A percentile compares a stretch with the other conserved stretches of the same genome.
phyloP scores from a whole-genome alignment of 208 protist genomes.

The Leishmania mexicana region DNA sequence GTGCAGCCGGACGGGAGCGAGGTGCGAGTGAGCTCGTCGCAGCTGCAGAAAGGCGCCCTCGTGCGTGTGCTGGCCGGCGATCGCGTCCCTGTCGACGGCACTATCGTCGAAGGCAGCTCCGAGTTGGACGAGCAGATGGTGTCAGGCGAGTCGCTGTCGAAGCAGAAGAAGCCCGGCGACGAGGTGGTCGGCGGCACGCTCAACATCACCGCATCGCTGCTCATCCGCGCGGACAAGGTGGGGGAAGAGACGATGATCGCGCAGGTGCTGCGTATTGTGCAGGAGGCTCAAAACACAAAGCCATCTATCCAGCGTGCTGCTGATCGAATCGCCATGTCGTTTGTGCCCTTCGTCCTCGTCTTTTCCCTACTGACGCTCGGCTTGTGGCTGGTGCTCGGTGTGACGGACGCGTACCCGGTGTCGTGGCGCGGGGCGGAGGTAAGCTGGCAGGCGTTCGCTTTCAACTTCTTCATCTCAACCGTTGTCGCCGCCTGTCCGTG shows the following conservation, averaged over 20 bases:
- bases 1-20: constrained; percentile 29
- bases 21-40: constrained; percentile 41
- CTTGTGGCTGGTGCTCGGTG: constrained; percentile 89
- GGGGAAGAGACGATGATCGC: constrained; percentile 90
- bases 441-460: constrained; percentile 74
- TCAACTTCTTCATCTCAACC: constrained; percentile 95
- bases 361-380: constrained; percentile 90
- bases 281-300: constrained; percentile 96
- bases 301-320: constrained; percentile 94
- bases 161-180: constrained; percentile 53
- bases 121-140: constrained; percentile 96
- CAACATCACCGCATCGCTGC: constrained; percentile 66
- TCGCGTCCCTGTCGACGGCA: constrained; percentile 94
- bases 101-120: constrained; percentile 74
- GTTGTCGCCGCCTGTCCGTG: constrained; percentile 98
- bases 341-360: constrained; percentile 94
- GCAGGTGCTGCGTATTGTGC: constrained; percentile 96
- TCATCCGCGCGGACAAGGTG: constrained; percentile 72
- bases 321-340: constrained; percentile 89
- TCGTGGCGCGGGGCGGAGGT: constrained; percentile 48
- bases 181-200: constrained; percentile 81
- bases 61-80: constrained; percentile 90
- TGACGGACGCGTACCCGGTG: constrained; percentile 58
- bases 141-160: constrained; percentile 92
- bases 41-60: constrained; percentile 49